Evolutionary conservation across 768 basidiomycete species (phyloP).

Genomic region (Podaxis sp.): DNA sequence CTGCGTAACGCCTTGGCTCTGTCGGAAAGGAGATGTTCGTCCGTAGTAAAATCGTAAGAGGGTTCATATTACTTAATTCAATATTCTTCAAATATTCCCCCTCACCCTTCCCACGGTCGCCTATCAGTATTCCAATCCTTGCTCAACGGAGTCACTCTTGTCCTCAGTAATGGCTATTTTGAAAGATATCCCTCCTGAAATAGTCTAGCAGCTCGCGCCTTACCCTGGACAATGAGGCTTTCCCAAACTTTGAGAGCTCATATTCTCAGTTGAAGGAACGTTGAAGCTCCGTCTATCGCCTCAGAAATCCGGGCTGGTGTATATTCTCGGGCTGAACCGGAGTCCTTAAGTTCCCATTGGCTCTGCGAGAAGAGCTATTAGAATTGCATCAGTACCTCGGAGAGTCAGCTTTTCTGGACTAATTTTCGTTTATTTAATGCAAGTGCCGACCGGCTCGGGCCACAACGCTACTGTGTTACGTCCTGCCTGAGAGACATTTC

Average conservation of each 20-base stretch:
- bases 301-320: too few relatives aligned
- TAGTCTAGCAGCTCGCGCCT: too few relatives aligned
- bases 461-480: not conserved
- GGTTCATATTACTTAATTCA: conserved; percentile 4
- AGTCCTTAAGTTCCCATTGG: too few relatives aligned
- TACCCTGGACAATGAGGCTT: too few relatives aligned
- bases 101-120: not conserved
- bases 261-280: too few relatives aligned
- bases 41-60: not conserved
- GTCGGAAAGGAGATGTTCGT: not conserved
- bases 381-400: too few relatives aligned
- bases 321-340: too few relatives aligned
- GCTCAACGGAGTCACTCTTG: not conserved
- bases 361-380: too few relatives aligned
- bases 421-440: not conserved
- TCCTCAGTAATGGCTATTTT: not conserved
- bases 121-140: not conserved
- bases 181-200: not conserved
- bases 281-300: too few relatives aligned
- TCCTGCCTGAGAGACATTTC: not conserved
- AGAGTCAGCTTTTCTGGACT: not conserved
- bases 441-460: not conserved
- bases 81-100: not conserved
- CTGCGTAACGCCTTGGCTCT: not conserved
- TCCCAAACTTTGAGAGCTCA: too few relatives aligned